Percentiles rank a stretch among this genome's conserved stretches.
Conservation (phyloP, 2,329 filamentous ascomycete species). For the Chrysosporium queenslandicum region DNA sequence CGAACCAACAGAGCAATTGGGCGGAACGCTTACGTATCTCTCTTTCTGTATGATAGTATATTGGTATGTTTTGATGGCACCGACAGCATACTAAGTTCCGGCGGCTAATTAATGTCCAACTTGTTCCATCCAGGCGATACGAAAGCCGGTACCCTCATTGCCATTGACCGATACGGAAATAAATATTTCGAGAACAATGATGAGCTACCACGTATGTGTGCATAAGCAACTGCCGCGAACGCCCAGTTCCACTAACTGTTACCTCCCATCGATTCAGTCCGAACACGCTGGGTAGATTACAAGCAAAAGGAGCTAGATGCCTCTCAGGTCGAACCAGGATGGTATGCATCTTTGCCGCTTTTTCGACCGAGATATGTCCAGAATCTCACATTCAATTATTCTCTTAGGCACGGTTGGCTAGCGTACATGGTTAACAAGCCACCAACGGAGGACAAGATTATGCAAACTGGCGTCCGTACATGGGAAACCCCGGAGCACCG, state of each 20-base stretch:
- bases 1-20: not conserved
- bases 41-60: conserved; percentile 29
- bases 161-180: conserved; percentile 83
- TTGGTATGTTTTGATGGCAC: conserved; percentile 27
- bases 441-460: conserved; percentile 62
- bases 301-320: conserved; percentile 61
- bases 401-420: conserved; percentile 78
- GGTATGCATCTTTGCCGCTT: conserved; percentile 39
- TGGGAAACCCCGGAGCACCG: conserved; percentile 70
- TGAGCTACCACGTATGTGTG: conserved; percentile 66
- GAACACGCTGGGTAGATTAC: conserved; percentile 97
- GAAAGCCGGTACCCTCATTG: conserved; percentile 80
- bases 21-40: conserved; percentile 1
- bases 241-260: not conserved
- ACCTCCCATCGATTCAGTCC: conserved; percentile 46
- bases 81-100: not conserved
- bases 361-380: not conserved
- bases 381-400: conserved; percentile 6
- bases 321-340: conserved; percentile 79
- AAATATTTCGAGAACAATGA: conserved; percentile 95
- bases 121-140: conserved; percentile 64
- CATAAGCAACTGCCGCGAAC: conserved; percentile 3
- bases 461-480: conserved; percentile 55
- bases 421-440: conserved; percentile 85
- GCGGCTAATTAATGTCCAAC: not conserved